A percentile compares a stretch with the other conserved stretches of the same genome.
These are phyloP conservation scores for Pleurostoma richardsiae DNA, from an alignment of 2,329 filamentous ascomycete species.

Conservation along the genomic window DNA sequence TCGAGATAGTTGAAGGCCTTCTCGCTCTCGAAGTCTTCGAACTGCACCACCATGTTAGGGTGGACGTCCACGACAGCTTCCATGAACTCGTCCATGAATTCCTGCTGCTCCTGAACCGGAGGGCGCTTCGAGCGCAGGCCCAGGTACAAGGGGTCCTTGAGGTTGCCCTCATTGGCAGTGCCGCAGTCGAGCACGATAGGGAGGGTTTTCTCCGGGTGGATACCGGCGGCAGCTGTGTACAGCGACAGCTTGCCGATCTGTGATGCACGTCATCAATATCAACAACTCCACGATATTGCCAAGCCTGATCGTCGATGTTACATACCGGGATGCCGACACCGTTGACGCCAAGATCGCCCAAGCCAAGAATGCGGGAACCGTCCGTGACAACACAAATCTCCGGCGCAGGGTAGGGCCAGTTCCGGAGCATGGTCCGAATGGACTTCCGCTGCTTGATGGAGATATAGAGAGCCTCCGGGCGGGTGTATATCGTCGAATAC, in stretches of 20 bases:
- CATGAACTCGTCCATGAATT: constrained; percentile 98
- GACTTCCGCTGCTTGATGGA: constrained; percentile 92
- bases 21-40: constrained; percentile 93
- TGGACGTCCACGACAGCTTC: constrained; percentile 72
- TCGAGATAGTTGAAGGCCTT: constrained; percentile 90
- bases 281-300: too few species aligned
- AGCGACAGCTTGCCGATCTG: constrained; percentile 88
- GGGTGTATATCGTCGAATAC: constrained; percentile 93
- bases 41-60: constrained; percentile 73
- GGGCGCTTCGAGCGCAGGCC: constrained; percentile 82
- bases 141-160: constrained; percentile 75
- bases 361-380: constrained; percentile 84
- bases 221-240: constrained; percentile 93
- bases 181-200: constrained; percentile 65
- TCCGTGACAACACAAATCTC: constrained; percentile 97
- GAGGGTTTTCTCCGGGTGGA: constrained; percentile 80
- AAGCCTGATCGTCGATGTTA: constrained; percentile 12
- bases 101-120: constrained; percentile 70
- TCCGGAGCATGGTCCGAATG: constrained; percentile 79
- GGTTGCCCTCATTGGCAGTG: constrained; percentile 61
- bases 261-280: constrained; percentile 6
- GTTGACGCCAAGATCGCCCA: constrained; percentile 93
- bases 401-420: constrained; percentile 86
- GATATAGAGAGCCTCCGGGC: constrained; percentile 92
- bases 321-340: constrained; percentile 92